Evolutionary conservation across 2,329 filamentous ascomycete species (phyloP).

Genomic region (Penicillium glabrum): DNA sequence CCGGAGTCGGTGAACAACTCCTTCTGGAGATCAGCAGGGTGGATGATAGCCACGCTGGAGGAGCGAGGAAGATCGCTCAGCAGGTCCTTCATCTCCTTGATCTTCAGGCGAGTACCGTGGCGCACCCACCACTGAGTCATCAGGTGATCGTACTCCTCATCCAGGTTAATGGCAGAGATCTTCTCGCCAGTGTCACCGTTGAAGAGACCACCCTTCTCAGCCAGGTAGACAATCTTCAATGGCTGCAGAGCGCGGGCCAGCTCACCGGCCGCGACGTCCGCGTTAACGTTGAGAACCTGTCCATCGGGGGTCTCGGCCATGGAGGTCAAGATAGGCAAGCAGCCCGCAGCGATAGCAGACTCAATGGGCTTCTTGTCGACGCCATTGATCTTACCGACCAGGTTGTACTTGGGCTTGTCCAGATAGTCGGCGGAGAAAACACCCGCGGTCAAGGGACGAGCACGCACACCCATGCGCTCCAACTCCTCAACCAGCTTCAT

Average conservation of each 20-base stretch:
- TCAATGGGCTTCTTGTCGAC: conserved; percentile 91
- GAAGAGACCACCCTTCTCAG: conserved; percentile 94
- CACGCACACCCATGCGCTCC: conserved; percentile 84
- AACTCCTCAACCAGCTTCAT: conserved; percentile 86
- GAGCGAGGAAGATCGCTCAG: conserved; percentile 84
- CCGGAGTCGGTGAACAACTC: conserved; percentile 96
- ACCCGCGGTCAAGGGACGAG: conserved; percentile 82
- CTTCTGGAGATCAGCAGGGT: conserved; percentile 92
- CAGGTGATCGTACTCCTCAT: conserved; percentile 90
- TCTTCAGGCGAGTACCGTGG: conserved; percentile 93
- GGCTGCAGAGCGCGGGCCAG: conserved; percentile 85
- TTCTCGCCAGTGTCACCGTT: conserved; percentile 91
- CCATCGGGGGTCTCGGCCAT: conserved; percentile 94
- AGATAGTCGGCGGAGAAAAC: conserved; percentile 93
- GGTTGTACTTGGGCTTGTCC: conserved; percentile 93
- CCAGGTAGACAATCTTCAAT: conserved; percentile 97
- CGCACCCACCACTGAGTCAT: conserved; percentile 95
- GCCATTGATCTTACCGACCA: conserved; percentile 91
- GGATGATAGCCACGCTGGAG: conserved; percentile 95
- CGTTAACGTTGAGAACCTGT: conserved; percentile 94
- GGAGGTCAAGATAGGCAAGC: conserved; percentile 89
- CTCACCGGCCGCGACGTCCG: conserved; percentile 93
- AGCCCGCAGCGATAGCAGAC: conserved; percentile 84
- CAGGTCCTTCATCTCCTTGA: conserved; percentile 94
- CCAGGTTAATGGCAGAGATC: conserved; percentile 95